Evolutionary conservation across 192 early-diverging fungal genomes (phyloP), one percentile per base, ranked within the genome.

Genomic region (Obelidium mucronatum): DNA sequence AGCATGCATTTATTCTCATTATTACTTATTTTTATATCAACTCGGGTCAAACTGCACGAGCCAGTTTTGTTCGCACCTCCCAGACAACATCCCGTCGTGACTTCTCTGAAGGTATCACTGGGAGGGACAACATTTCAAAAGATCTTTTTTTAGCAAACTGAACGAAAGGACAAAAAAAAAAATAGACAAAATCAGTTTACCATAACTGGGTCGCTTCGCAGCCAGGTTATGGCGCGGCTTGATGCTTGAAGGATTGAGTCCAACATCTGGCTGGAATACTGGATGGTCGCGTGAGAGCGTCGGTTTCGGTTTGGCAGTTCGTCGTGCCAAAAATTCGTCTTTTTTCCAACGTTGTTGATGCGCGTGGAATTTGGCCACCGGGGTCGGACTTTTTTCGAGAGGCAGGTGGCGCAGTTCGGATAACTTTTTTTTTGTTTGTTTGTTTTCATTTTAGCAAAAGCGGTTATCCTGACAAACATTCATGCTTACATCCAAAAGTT

Each of bases 51-150:
- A 33, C 66, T 30, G 31, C 48, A 35, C 42, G 66, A 5, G 66
- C 66, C 19, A 67, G 37, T 52, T 36, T 26, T 22, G 66, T 35
- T 34, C 66, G 19, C 37, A 52, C 48, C 30, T 67, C 66, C 66
- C 66, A 67, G 2, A 67, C 66, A 19, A 67, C 66, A 51, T 67
- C 66, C 3, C 66, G 19, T 51, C 66, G 13, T 36, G 24, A 31
- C 42, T 67, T 67, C 24, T 67, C 66, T 13, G 66, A 67, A 1
- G 66, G 66, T 40, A 67, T 67, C 24, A 67, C 66, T 67, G 66
- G 4, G 31, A 26, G 28, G 22, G 26, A 48, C 8, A n/a, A n/a
- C n/a, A n/a, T n/a, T n/a, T n/a, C n/a, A n/a, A n/a, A n/a, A n/a
- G n/a, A n/a, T n/a, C n/a, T n/a, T n/a, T n/a, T n/a, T n/a, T n/a